Evolutionary conservation across 495 filamentous ascomycete genomes (phyloP).

Genomic region (Penicillium desertorum): DNA sequence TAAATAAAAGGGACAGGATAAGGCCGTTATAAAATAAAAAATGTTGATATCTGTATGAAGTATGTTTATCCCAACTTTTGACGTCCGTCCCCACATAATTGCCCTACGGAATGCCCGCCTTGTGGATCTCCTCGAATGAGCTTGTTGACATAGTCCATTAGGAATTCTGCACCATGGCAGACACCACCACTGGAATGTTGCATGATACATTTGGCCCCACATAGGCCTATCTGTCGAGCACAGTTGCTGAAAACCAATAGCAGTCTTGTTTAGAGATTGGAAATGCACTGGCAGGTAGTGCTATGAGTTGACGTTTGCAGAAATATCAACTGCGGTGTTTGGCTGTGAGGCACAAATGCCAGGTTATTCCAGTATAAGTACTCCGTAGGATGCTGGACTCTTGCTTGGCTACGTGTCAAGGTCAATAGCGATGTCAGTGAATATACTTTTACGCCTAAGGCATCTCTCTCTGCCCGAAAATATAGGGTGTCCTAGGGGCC

Average conservation of each 20-base stretch:
- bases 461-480: neutral
- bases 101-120: slow-evolving; percentile 4
- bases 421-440: neutral
- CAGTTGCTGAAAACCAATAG: neutral
- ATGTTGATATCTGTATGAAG: neutral
- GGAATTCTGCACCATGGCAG: slow-evolving; percentile 3
- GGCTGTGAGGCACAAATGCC: slow-evolving; percentile 1
- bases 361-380: neutral
- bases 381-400: neutral
- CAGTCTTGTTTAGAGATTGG: neutral
- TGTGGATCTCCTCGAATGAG: neutral
- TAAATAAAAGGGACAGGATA: neutral
- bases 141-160: neutral
- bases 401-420: neutral
- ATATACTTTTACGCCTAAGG: neutral
- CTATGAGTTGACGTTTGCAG: neutral
- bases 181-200: neutral
- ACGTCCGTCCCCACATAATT: slow-evolving; percentile 2
- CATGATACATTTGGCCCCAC: neutral
- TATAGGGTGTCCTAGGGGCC: too few species aligned
- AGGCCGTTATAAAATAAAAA: neutral
- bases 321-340: neutral
- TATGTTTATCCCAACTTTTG: slow-evolving; percentile 1
- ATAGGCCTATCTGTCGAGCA: neutral
- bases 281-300: neutral